phyloP scores from a whole-genome alignment of 306 rosid species.

The Citrullus mucosospermus region DNA sequence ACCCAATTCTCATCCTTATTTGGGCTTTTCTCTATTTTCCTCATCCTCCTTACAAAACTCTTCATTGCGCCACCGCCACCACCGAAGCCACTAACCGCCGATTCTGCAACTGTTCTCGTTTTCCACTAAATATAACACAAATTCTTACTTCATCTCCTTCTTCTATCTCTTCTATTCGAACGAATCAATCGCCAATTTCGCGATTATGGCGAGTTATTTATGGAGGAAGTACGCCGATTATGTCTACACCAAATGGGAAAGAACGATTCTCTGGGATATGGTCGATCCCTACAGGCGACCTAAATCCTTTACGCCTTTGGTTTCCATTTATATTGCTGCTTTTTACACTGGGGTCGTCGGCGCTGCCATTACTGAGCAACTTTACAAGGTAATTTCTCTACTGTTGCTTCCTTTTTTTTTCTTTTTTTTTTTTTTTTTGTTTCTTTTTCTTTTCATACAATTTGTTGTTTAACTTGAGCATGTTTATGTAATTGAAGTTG shows the following conservation, averaged over 20 bases:
- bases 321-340: conserved; percentile 54
- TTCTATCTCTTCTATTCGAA: background rate
- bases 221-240: conserved; percentile 91
- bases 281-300: conserved; percentile 68
- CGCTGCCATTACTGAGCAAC: conserved; percentile 87
- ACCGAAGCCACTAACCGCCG: background rate
- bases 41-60: background rate
- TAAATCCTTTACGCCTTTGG: conserved; percentile 74
- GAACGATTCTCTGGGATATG: conserved; percentile 78
- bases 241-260: conserved; percentile 75
- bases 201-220: conserved; percentile 44
- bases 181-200: background rate
- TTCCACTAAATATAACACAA: no score
- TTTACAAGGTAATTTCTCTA: conserved; percentile 48
- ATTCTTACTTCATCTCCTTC: background rate
- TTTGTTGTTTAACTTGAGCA: background rate
- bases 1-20: background rate
- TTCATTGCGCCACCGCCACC: background rate
- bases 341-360: conserved; percentile 78
- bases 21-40: background rate
- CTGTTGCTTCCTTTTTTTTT: background rate
- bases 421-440: no score
- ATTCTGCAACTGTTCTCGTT: background rate
- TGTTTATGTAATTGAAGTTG: background rate
- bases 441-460: background rate